These are phyloP conservation scores for Rutstroemia sp. DNA, from an alignment of 2,329 filamentous ascomycete species.

Conservation along the genomic window DNA sequence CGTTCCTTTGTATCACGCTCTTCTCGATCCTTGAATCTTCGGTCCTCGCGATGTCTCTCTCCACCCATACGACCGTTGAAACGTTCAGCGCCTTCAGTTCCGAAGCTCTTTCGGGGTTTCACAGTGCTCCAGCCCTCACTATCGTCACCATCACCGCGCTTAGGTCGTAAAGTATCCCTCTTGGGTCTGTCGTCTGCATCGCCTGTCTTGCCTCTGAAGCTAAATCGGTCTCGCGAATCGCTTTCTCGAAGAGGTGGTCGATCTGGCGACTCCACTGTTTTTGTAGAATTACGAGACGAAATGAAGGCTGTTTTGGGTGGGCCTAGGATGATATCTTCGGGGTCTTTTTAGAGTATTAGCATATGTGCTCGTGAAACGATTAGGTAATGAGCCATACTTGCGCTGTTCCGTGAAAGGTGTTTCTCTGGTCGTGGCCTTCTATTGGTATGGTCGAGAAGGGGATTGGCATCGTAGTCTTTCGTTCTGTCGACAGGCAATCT, in stretches of 20 bases:
- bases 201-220: conserved; percentile 45
- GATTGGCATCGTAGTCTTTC: conserved; percentile 27
- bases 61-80: conserved; percentile 60
- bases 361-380: conserved; percentile 14
- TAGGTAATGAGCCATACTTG: conserved; percentile 40
- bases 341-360: conserved; percentile 37
- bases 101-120: conserved; percentile 67
- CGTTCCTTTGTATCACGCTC: conserved; percentile 47
- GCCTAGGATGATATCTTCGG: conserved; percentile 79
- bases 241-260: conserved; percentile 41
- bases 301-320: conserved; percentile 79
- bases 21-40: conserved; percentile 43
- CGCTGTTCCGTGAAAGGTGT: conserved; percentile 47
- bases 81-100: conserved; percentile 63
- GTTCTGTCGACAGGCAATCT: conserved; percentile 44
- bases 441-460: conserved; percentile 31
- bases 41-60: conserved; percentile 35
- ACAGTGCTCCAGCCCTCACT: conserved; percentile 68
- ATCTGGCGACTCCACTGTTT: conserved; percentile 36
- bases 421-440: conserved; percentile 39
- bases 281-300: conserved; percentile 38
- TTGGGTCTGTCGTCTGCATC: conserved; percentile 45
- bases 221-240: conserved; percentile 52
- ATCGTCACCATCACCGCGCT: conserved; percentile 51
- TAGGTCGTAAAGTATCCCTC: conserved; percentile 39